phyloP scores from a whole-genome alignment of 2,329 filamentous ascomycete genomes.

The Pleoardoris graminearum region DNA sequence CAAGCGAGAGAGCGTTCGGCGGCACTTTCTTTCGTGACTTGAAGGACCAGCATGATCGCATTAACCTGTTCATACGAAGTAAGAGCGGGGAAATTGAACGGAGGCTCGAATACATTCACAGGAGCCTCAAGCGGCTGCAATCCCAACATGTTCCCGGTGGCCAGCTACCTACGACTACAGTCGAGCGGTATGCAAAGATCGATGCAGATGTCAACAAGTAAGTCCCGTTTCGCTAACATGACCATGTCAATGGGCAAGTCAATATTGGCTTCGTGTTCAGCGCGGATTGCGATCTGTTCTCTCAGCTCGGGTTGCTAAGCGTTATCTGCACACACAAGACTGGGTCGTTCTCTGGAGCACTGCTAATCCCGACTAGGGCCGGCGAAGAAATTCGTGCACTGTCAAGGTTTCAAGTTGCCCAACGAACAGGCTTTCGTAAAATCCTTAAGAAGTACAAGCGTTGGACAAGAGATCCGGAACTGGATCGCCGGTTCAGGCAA shows the following conservation, averaged over 20 bases:
- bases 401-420: conserved; percentile 72
- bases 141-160: conserved; percentile 18
- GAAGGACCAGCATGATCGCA: conserved; percentile 73
- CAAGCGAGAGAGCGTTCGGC: conserved; percentile 67
- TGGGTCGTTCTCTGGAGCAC: background rate
- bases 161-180: conserved; percentile 48
- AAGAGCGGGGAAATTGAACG: conserved; percentile 78
- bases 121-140: conserved; percentile 43
- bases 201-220: conserved; percentile 55
- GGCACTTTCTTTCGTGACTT: conserved; percentile 71
- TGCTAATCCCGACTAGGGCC: conserved; percentile 51
- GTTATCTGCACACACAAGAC: background rate
- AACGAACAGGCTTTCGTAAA: conserved; percentile 77
- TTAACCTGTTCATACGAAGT: conserved; percentile 76
- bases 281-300: too few species aligned
- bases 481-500: conserved; percentile 68
- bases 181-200: conserved; percentile 56
- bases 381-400: conserved; percentile 73
- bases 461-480: conserved; percentile 74
- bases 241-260: too few species aligned
- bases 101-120: conserved; percentile 57
- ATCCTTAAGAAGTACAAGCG: conserved; percentile 87
- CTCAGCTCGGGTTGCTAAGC: too few species aligned
- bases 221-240: conserved; percentile 7
- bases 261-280: too few species aligned